Evolutionary conservation across 371 early-diverging fungal genomes (phyloP).

Genomic region (Rhizopus microsporus): DNA sequence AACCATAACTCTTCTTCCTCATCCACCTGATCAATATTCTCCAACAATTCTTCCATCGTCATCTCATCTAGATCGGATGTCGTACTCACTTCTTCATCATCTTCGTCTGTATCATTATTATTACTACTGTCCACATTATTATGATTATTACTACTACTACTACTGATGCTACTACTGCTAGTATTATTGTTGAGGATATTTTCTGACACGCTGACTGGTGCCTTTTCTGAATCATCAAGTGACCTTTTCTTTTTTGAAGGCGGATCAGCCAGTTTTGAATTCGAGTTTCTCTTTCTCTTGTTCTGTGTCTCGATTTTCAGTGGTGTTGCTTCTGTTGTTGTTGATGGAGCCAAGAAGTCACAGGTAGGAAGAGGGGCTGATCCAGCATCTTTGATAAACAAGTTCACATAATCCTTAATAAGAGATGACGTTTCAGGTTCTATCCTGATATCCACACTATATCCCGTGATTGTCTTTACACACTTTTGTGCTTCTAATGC

Average conservation of each 20-base stretch:
- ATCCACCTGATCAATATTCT: conserved; percentile 7
- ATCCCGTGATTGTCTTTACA: not conserved
- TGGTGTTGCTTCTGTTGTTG: too few relatives aligned
- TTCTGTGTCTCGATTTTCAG: not conserved
- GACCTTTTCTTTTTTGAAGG: not conserved
- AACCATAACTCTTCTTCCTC: conserved; percentile 8
- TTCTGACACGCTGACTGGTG: too few relatives aligned
- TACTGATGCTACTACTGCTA: not conserved
- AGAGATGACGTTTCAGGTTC: not conserved
- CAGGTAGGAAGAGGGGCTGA: not conserved
- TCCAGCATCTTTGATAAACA: conserved; percentile 5
- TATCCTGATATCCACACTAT: not conserved
- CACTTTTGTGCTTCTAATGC: conserved; percentile 47
- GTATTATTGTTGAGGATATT: not conserved
- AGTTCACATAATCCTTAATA: not conserved
- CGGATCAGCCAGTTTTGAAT: not conserved
- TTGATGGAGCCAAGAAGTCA: not conserved
- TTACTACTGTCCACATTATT: not conserved
- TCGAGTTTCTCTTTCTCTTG: conserved; percentile 1
- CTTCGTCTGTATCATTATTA: not conserved
- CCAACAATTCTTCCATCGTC: conserved; percentile 4
- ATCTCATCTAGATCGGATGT: not conserved
- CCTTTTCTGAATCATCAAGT: not conserved
- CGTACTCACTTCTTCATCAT: not conserved
- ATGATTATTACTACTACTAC: not conserved